Evolutionary conservation across 2,329 filamentous ascomycete genomes (phyloP).

Genomic region (Aspergillus sp.): DNA sequence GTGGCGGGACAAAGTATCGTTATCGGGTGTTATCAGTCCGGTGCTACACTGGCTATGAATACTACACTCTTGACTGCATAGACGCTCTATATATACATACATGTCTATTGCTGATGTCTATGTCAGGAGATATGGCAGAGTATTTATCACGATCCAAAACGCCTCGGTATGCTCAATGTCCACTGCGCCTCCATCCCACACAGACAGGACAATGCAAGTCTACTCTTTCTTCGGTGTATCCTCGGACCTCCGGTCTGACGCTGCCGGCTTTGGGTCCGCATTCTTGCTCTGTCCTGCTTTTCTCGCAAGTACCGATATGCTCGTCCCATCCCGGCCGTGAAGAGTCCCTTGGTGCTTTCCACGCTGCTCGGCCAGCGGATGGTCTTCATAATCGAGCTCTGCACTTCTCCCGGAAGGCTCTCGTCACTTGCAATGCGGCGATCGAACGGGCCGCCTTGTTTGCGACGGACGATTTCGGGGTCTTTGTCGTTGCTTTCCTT

Average conservation of each 20-base stretch:
- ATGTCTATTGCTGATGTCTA: neutral
- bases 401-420: slow-evolving; percentile 60
- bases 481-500: slow-evolving; percentile 61
- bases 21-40: slow-evolving; percentile 14
- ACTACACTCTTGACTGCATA: too few species aligned
- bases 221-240: slow-evolving; percentile 15
- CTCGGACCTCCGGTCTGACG: slow-evolving; percentile 8
- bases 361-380: slow-evolving; percentile 86
- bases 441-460: slow-evolving; percentile 78
- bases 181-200: slow-evolving; percentile 3
- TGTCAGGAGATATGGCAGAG: neutral
- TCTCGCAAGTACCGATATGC: slow-evolving; percentile 70
- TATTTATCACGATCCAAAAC: slow-evolving; percentile 3
- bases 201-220: slow-evolving; percentile 2
- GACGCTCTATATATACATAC: neutral
- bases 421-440: slow-evolving; percentile 67
- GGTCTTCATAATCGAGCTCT: slow-evolving; percentile 71
- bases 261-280: slow-evolving; percentile 22
- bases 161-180: slow-evolving; percentile 11
- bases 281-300: slow-evolving; percentile 57
- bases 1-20: slow-evolving; percentile 10
- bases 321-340: slow-evolving; percentile 66
- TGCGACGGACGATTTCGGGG: slow-evolving; percentile 55
- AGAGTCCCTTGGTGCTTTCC: slow-evolving; percentile 72
- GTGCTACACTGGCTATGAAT: neutral